A percentile compares a stretch with the other conserved stretches of the same genome.
Conservation (phyloP, 495 filamentous ascomycete genomes). For the Penicillium cosmopolitanum region DNA sequence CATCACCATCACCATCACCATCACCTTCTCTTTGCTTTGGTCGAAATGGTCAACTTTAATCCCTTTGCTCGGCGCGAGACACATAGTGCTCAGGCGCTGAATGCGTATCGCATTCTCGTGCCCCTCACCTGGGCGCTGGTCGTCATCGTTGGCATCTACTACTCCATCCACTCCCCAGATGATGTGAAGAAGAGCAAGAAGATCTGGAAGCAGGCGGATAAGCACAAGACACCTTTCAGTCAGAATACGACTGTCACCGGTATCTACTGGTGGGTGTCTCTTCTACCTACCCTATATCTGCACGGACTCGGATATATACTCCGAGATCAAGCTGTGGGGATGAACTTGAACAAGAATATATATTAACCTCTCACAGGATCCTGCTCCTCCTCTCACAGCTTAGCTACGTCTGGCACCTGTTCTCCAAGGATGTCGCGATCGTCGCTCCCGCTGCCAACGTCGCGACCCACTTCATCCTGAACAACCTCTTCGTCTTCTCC, state of each 20-base stretch:
- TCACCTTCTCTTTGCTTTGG: neutral
- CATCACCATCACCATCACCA: neutral
- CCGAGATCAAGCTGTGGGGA: too few relatives aligned
- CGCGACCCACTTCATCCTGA: conserved; percentile 80
- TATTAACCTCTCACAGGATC: conserved; percentile 55
- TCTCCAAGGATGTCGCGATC: conserved; percentile 59
- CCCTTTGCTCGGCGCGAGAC: conserved; percentile 68
- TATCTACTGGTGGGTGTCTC: conserved; percentile 71
- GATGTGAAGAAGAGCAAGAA: conserved; percentile 58
- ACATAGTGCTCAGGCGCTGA: conserved; percentile 53
- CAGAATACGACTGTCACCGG: conserved; percentile 69
- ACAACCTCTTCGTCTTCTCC: conserved; percentile 76
- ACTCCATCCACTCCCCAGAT: conserved; percentile 62
- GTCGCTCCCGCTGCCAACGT: conserved; percentile 74
- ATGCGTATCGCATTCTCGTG: conserved; percentile 68
- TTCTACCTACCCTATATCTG: neutral
- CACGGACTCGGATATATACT: neutral
- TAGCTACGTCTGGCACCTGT: conserved; percentile 76
- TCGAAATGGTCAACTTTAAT: conserved; percentile 53
- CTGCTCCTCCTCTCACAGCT: conserved; percentile 74
- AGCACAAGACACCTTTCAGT: conserved; percentile 72
- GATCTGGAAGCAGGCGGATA: conserved; percentile 72
- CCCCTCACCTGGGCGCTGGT: conserved; percentile 72
- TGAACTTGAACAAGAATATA: too few relatives aligned
- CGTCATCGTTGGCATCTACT: conserved; percentile 69